Conservation (phyloP, 2,329 filamentous ascomycete genomes). For the Anisogramma anomala region DNA sequence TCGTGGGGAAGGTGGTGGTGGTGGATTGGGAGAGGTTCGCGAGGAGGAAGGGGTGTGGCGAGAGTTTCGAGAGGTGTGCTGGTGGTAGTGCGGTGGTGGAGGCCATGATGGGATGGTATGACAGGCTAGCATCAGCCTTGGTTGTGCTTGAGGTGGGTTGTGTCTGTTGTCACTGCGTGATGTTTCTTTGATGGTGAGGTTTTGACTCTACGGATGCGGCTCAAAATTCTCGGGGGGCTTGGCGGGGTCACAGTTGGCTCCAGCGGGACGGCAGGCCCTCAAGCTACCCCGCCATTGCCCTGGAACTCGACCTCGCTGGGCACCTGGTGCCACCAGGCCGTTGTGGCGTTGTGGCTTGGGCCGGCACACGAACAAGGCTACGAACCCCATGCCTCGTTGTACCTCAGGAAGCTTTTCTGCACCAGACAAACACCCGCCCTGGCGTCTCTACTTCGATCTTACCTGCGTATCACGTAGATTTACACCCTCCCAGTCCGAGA, state of each 20-base stretch:
- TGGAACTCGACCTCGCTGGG: not conserved
- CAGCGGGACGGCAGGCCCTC: conserved; percentile 12
- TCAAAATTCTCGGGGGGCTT: conserved; percentile 10
- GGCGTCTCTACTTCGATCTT: not conserved
- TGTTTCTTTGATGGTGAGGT: not conserved
- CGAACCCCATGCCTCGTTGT: too few relatives aligned
- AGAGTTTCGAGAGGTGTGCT: conserved; percentile 74
- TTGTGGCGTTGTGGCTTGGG: too few relatives aligned
- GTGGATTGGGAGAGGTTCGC: conserved; percentile 61
- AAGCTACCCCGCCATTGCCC: conserved; percentile 10
- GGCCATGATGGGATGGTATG: conserved; percentile 21
- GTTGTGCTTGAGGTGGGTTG: not conserved
- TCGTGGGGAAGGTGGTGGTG: conserved; percentile 15
- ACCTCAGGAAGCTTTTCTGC: conserved; percentile 2
- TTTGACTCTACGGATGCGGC: not conserved
- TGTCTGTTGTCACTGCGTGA: not conserved
- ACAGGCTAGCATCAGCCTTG: not conserved
- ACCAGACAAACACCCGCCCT: not conserved
- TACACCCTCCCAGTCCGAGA: conserved; percentile 2
- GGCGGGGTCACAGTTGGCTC: conserved; percentile 4
- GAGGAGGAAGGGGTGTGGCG: conserved; percentile 79
- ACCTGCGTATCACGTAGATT: conserved; percentile 10
- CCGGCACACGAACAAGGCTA: too few relatives aligned
- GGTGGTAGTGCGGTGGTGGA: conserved; percentile 32
- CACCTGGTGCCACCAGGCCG: too few relatives aligned